Base-by-base conservation (phyloP, 176 grass and related monocot genomes). In the Raddia guianensis region DNA sequence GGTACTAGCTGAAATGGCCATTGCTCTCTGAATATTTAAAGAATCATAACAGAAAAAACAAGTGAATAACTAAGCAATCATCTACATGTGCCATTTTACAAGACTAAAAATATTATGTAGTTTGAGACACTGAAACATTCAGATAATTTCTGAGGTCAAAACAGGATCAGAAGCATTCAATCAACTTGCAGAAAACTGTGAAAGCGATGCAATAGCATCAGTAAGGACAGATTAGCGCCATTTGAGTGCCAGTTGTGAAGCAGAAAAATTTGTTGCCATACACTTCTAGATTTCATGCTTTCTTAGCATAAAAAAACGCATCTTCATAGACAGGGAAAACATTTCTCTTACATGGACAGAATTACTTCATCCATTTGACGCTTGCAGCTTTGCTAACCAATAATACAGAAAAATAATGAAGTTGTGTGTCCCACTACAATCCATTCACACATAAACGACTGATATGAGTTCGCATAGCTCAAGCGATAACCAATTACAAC, bases 1-100 rank as follows among this genome's bases (percentile, higher is more conserved):
- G 86, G 76, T 73, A 94, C 37, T 51, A 59, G 52, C 72, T 85
- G 81, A 92, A 68, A 80, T n/a, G 95, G 87, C 92, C 92, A 98
- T 69, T 80, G 86, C 79, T 85, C 70, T 79, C 95, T 98, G 49
- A 61, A 75, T 42, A 15, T 86, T 86, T 33, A 68, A 42, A 78
- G 77, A 43, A 60, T 62, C n/a, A 69, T 32, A 9, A 69, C 15
- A 6, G 2, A 72, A 27, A 27, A 27, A 27, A 27, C 27, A 27
- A 27, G 80, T 20, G 40, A 56, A 18, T 75, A 63, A 72, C 52
- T 77, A 53, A 3, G 6, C 50, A 57, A 61, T 61, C 8, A 76
- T 8, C 70, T 75, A 34, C 49, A 62, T 35, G 3, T 71, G 59
- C 12, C 58, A 35, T 63, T 81, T 69, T 49, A 44, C 18, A 52